Base-by-base conservation (phyloP, 2,329 filamentous ascomycete genomes). In the Tolypocladium ovalisporum region DNA sequence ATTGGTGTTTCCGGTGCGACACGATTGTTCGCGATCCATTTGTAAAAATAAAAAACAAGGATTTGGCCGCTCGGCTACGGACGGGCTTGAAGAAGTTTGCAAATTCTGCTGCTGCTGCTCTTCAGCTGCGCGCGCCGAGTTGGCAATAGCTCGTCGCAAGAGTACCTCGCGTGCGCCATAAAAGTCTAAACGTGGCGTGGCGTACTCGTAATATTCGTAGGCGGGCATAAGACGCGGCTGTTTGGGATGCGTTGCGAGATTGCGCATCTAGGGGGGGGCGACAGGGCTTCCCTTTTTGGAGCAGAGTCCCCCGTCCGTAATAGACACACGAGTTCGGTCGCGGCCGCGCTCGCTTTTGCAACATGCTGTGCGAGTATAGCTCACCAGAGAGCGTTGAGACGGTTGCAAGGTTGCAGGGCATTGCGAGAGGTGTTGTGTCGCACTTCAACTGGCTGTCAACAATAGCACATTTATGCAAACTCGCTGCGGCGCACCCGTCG, bases 221-320 rank as follows among this genome's bases (percentile, higher is more conserved):
- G 22, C 32, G 35, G 22, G 27, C 39, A 47, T 22, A 32, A 32
- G n/a, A 35, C 19, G 24, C 32, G 6, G 37, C n/a, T 36, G 54
- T 55, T 32, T 56, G 54, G 54, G 42, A 56, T 52, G 32, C 36
- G 54, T 52, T 56, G 54, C 44, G 44, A 56, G 35, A 56, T 56
- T 44, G 27, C 40, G 42, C 27, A 42, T 29, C 22, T 32, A 8
- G 4, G 27, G 15, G 15, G 24, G n/a, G 10, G n/a, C 2, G 6
- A n/a, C 24, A 22, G 19, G 15, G 15, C 1, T 17, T 27, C 22
- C 12, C 15, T 4, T 44, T 22, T 22, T 5, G 2, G 22, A 17
- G 42, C n/a, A 29, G 42, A 47, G 42, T 47, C 29, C 29, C 42
- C 17, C 42, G n/a, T 24, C 40, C 40, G 40, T 24, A 24, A 6